phyloP scores from a whole-genome alignment of 257 asterid genomes.

The Solanum acaule region DNA sequence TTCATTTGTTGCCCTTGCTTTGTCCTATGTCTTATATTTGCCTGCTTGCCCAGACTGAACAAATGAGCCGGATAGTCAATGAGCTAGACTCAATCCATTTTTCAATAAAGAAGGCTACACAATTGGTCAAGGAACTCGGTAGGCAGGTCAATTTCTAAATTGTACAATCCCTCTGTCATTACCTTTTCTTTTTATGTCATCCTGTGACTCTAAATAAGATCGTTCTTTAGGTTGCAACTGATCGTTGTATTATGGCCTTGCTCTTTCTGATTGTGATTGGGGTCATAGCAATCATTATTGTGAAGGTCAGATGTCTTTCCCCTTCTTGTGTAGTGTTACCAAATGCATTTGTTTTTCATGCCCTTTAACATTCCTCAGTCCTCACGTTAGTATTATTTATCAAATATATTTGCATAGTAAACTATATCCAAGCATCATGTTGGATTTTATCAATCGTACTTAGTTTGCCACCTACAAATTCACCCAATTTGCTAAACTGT shows the following conservation, averaged over 20 bases:
- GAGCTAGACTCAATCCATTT: slow-evolving; percentile 96
- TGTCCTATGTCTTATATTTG: slow-evolving; percentile 6
- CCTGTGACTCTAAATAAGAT: slow-evolving; percentile 13
- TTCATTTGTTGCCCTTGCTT: not conserved
- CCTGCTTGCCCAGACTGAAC: slow-evolving; percentile 64
- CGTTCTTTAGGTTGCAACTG: slow-evolving; percentile 87
- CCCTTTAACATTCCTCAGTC: not conserved
- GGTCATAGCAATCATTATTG: slow-evolving; percentile 79
- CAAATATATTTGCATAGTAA: not conserved
- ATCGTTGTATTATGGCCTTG: slow-evolving; percentile 85
- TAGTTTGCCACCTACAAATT: not conserved
- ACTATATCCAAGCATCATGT: not conserved
- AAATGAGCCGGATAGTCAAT: slow-evolving; percentile 95
- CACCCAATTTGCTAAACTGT: not conserved
- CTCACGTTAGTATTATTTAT: not conserved
- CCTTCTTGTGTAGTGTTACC: not conserved
- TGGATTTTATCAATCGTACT: not conserved
- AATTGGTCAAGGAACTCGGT: slow-evolving; percentile 97
- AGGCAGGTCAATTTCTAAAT: slow-evolving; percentile 87
- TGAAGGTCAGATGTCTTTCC: slow-evolving; percentile 52
- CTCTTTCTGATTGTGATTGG: slow-evolving; percentile 90
- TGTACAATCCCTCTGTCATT: slow-evolving; percentile 14
- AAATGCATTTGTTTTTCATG: not conserved
- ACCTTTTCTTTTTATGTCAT: slow-evolving; percentile 5
- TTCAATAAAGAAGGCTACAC: slow-evolving; percentile 89